Base-by-base conservation (phyloP, 768 basidiomycete genomes). In the Mycena epipterygia region DNA sequence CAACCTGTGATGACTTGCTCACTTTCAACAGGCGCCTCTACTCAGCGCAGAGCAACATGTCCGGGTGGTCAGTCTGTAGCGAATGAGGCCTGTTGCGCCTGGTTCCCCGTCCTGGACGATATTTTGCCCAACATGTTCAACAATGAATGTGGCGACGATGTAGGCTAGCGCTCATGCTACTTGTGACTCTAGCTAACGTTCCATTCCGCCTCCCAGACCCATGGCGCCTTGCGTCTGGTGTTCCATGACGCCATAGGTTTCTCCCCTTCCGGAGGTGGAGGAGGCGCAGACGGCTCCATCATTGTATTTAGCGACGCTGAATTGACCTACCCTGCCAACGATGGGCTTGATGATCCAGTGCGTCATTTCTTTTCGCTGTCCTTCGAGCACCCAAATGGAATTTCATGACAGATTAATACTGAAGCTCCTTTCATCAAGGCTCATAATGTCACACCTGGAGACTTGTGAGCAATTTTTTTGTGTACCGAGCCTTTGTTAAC, bases 271-370 rank as follows among this genome's bases (percentile, higher is more conserved):
- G 29, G 51, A 25, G 61, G 52, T 1, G 67, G 64, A 29, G 70
- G 70, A 23, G 72, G 72, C 39, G 72, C 72, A 30, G 81, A 83
- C 64, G 82, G 80, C 39, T 82, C 81, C 16, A 81, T 82, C 64
- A 77, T 81, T 64, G 42, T 73, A 19, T 83, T 83, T 69, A 39
- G 49, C 9, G 73, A 77, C 30, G 72, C 77, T 32, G 82, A 81
- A 68, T 69, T 75, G 8, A 65, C 66, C 29, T 83, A 75, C 66
- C 60, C 73, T 2, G 79, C 80, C 5, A 80, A 80, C 60, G 64
- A 61, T 46, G 79, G 81, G 44, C 72, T 81, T 53, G 79, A 80
- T 59, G 79, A 81, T 23, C 16, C 44, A 14, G 44, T 46, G 5
- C 21, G 44, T 23, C 21, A 6, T 2, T n/a, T 4, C 9, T 7